Percentiles rank a stretch among this genome's conserved stretches.
Evolutionary conservation across 257 asterid genomes (phyloP).

Genomic region (Solanum pinnatisectum): DNA sequence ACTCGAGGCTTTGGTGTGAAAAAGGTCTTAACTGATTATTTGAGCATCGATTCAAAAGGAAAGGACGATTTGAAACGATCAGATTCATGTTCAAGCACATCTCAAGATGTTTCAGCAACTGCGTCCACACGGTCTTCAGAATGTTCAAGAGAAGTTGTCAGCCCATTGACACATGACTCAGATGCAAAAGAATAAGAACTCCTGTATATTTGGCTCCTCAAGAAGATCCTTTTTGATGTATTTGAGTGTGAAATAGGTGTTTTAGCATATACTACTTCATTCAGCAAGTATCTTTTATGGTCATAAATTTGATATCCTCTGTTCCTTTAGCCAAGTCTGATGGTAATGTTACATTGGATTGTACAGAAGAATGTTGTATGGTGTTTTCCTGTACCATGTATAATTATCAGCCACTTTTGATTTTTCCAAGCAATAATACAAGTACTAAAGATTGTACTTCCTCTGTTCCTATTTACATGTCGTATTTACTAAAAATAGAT

Average conservation of each 20-base stretch:
- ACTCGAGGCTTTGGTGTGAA: slow-evolving; percentile 49
- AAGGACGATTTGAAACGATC: slow-evolving; percentile 26
- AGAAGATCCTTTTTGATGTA: background rate
- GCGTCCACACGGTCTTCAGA: slow-evolving; percentile 34
- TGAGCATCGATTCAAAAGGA: slow-evolving; percentile 42
- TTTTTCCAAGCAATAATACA: background rate
- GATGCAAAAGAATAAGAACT: slow-evolving; percentile 16
- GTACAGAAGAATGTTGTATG: background rate
- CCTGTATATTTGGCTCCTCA: background rate
- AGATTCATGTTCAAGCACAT: slow-evolving; percentile 28
- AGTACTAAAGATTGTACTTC: background rate
- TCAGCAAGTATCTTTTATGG: background rate
- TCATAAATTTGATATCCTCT: background rate
- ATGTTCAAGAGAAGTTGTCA: slow-evolving; percentile 10
- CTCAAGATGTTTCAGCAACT: slow-evolving; percentile 30
- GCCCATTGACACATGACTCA: slow-evolving; percentile 17
- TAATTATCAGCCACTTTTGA: background rate
- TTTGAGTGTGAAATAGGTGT: background rate
- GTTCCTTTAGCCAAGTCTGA: background rate
- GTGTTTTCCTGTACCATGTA: background rate
- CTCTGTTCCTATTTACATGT: background rate
- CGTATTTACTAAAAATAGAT: no score
- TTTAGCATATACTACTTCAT: background rate
- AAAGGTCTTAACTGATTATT: slow-evolving; percentile 60
- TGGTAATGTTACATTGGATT: background rate